Evolutionary conservation across 2,329 filamentous ascomycete genomes (phyloP).

Genomic region (Ceratocystis huliohia): DNA sequence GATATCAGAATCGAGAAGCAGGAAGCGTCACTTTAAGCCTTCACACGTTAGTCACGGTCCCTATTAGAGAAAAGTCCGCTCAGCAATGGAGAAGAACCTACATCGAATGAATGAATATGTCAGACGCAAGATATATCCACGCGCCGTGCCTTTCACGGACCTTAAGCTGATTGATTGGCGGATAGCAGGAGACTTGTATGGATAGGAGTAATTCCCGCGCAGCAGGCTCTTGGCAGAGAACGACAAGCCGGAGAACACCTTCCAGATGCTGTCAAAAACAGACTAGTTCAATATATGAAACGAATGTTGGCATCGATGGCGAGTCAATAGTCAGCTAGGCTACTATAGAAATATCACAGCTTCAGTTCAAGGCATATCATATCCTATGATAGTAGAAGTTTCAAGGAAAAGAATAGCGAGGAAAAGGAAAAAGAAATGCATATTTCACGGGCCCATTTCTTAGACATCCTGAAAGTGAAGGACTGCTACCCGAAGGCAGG

Average conservation of each 20-base stretch:
- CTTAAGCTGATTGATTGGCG: neutral
- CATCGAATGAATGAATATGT: neutral
- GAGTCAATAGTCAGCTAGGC: neutral
- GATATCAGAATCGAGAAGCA: neutral
- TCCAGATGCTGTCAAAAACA: neutral
- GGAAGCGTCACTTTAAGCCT: neutral
- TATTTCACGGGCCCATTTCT: neutral
- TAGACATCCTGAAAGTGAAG: neutral
- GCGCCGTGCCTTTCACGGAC: neutral
- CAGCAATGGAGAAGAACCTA: neutral
- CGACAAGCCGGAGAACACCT: neutral
- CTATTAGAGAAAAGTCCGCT: neutral
- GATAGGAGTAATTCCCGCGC: neutral
- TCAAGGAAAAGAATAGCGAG: neutral
- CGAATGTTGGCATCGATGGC: neutral
- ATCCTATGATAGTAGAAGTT: neutral
- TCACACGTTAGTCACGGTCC: neutral
- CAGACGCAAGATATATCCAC: neutral
- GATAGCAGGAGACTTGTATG: neutral
- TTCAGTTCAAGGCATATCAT: neutral
- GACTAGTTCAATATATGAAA: neutral
- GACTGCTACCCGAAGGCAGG: neutral
- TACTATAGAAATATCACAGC: neutral
- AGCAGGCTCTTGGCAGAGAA: neutral
- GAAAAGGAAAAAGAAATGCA: neutral